These are phyloP conservation scores for Suhomyces coccinellae DNA, from an alignment of 1,139 yeast genomes.

Conservation along the genomic window DNA sequence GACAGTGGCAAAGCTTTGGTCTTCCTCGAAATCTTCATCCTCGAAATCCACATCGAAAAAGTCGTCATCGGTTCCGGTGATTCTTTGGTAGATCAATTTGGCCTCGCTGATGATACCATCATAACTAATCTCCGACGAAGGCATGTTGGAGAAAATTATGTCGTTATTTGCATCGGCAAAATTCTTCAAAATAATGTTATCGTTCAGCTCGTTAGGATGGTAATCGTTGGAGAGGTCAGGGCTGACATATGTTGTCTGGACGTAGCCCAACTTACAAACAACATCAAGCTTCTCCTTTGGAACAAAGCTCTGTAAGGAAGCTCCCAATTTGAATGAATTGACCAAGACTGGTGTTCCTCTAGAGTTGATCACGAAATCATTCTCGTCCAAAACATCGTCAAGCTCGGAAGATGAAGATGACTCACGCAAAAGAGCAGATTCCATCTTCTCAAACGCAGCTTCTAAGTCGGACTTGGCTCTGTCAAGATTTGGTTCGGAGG, in stretches of 20 bases:
- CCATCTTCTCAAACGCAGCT: constrained; percentile 77
- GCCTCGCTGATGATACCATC: constrained; percentile 88
- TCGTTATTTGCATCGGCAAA: constrained; percentile 39
- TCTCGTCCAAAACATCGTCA: constrained; percentile 52
- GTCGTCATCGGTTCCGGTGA: constrained; percentile 93
- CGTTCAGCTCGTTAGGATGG: constrained; percentile 28
- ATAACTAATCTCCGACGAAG: constrained; percentile 81
- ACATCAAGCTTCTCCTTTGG: constrained; percentile 79
- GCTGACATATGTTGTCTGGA: constrained; percentile 62
- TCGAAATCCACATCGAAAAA: constrained; percentile 95
- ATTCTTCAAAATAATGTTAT: constrained; percentile 33
- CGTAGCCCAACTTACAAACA: constrained; percentile 74
- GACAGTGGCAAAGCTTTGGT: constrained; percentile 12
- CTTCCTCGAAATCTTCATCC: constrained; percentile 72
- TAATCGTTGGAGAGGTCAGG: constrained; percentile 44
- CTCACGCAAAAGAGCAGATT: constrained; percentile 76
- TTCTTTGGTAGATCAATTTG: constrained; percentile 66
- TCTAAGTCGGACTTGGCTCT: constrained; percentile 78
- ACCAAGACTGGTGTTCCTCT: constrained; percentile 66
- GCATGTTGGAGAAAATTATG: constrained; percentile 67
- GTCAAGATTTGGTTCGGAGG: constrained; percentile 65
- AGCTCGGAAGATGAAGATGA: constrained; percentile 49
- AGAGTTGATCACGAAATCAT: constrained; percentile 54
- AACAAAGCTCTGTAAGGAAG: constrained; percentile 77
- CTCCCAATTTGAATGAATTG: constrained; percentile 82